A percentile compares a stretch with the other conserved stretches of the same genome.
Conservation (phyloP, 148 eudicot species). For the Salicornia ramosissima region DNA sequence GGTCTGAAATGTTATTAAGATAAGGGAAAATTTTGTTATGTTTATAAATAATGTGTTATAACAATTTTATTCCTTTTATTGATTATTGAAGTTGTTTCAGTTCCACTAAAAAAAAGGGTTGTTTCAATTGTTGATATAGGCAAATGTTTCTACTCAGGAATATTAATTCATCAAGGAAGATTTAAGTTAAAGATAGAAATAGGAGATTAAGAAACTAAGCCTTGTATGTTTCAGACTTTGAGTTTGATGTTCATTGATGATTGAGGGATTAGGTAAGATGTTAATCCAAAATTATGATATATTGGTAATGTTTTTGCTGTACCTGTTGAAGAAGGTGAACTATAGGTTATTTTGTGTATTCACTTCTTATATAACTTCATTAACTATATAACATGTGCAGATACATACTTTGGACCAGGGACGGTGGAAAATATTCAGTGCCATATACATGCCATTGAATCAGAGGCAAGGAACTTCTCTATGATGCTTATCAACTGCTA, state of each 20-base stretch:
- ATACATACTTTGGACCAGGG: constrained; percentile 80
- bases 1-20: too few species aligned
- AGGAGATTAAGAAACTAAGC: background rate
- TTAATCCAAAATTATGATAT: background rate
- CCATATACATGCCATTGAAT: constrained; percentile 63
- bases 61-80: too few species aligned
- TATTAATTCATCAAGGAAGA: background rate
- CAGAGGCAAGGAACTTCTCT: constrained; percentile 42
- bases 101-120: too few species aligned
- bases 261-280: background rate
- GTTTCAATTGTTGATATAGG: too few species aligned
- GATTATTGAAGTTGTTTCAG: too few species aligned
- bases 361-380: background rate
- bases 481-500: constrained; percentile 7
- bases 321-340: background rate
- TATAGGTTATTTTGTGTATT: background rate
- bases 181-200: background rate
- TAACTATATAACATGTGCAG: constrained; percentile 35
- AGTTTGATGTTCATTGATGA: background rate
- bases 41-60: too few species aligned
- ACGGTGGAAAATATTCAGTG: constrained; percentile 67
- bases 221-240: background rate
- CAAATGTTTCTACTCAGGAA: too few species aligned
- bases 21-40: too few species aligned
- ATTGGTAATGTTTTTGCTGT: background rate